Evolutionary conservation across 2,329 filamentous ascomycete genomes (phyloP).

Genomic region (Ophiocordyceps camponoti-floridani): DNA sequence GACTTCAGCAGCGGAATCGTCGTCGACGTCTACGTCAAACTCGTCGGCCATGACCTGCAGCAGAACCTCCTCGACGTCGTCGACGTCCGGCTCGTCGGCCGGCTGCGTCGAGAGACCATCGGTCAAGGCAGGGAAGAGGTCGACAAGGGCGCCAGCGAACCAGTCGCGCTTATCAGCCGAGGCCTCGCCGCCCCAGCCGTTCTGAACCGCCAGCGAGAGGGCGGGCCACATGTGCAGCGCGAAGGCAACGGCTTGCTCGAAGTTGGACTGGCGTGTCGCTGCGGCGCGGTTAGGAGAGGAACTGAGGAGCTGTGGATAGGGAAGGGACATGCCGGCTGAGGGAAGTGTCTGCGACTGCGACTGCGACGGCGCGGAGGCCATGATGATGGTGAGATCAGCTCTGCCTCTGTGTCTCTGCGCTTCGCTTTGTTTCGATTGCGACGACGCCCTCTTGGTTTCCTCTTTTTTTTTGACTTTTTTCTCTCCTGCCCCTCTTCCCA

Average conservation of each 20-base stretch:
- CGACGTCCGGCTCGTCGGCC: conserved; percentile 42
- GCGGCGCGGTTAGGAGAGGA: conserved; percentile 1
- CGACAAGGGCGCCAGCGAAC: conserved; percentile 76
- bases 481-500: background rate
- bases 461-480: background rate
- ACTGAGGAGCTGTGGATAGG: background rate
- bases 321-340: conserved; percentile 11
- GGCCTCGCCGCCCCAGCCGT: conserved; percentile 74
- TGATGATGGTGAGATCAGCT: conserved; percentile 6
- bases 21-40: conserved; percentile 84
- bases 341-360: conserved; percentile 11
- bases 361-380: conserved; percentile 11
- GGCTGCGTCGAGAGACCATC: conserved; percentile 12
- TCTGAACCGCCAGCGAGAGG: conserved; percentile 71
- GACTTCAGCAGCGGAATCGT: conserved; percentile 63
- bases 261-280: conserved; percentile 42
- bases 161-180: conserved; percentile 83
- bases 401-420: background rate
- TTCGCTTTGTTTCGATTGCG: no score
- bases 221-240: conserved; percentile 76
- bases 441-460: no score
- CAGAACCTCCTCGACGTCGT: conserved; percentile 70
- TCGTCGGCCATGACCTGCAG: conserved; percentile 90
- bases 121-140: conserved; percentile 57
- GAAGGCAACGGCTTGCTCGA: conserved; percentile 79